These are phyloP conservation scores for Fusarium haematococcum DNA, from an alignment of 2,329 filamentous ascomycete genomes.

Conservation along the genomic window DNA sequence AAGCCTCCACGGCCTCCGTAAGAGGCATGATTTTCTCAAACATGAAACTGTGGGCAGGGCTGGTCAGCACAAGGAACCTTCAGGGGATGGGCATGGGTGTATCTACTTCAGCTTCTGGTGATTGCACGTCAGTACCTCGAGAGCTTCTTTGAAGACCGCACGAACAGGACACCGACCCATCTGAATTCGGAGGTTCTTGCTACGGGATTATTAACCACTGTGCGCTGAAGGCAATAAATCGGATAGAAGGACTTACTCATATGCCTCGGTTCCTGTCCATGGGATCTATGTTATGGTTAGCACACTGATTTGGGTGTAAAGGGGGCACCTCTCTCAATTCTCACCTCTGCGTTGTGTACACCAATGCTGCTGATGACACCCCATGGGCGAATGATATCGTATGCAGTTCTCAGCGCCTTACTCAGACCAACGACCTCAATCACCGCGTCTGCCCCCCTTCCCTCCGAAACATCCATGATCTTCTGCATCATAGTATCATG, in stretches of 20 bases:
- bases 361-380: background rate
- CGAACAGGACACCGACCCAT: background rate
- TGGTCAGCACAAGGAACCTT: background rate
- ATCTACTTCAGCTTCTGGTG: background rate
- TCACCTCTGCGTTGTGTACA: background rate
- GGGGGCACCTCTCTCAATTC: too few species aligned
- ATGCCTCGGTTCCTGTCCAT: background rate
- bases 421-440: background rate
- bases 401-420: background rate
- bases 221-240: background rate
- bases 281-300: background rate
- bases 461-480: background rate
- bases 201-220: background rate
- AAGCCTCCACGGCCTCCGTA: background rate
- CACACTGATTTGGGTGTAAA: background rate
- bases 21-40: background rate
- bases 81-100: background rate
- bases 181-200: background rate
- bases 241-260: background rate
- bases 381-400: background rate
- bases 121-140: background rate
- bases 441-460: background rate
- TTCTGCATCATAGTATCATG: background rate
- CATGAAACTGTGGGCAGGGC: background rate
- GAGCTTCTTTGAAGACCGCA: background rate